phyloP scores from a whole-genome alignment of 2,329 filamentous ascomycete genomes.

The Bipolaris sorokiniana region DNA sequence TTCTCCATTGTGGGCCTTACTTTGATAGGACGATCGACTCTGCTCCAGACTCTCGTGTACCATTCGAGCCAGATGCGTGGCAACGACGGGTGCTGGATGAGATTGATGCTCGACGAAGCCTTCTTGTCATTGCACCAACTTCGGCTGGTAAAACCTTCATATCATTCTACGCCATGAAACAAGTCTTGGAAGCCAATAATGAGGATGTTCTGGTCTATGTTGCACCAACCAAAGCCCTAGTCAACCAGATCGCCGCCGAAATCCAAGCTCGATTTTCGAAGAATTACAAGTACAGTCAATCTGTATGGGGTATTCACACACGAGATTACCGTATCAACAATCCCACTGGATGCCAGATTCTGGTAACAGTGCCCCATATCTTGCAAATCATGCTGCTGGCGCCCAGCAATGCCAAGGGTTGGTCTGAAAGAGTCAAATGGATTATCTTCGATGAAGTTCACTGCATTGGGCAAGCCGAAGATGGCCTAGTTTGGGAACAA shows the following conservation, averaged over 20 bases:
- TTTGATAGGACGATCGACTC: conserved; percentile 77
- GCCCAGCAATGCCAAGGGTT: conserved; percentile 71
- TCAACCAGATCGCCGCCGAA: conserved; percentile 84
- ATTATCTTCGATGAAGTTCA: conserved; percentile 87
- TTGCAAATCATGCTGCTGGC: conserved; percentile 74
- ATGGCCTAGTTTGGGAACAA: conserved; percentile 80
- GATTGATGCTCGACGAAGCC: conserved; percentile 71
- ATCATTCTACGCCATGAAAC: conserved; percentile 83
- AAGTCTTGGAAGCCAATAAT: conserved; percentile 70
- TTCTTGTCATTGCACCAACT: conserved; percentile 78
- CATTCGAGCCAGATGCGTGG: conserved; percentile 78
- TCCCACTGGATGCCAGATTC: conserved; percentile 71
- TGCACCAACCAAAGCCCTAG: conserved; percentile 79
- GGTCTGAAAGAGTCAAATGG: conserved; percentile 71
- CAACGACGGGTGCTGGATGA: conserved; percentile 75
- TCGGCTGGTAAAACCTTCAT: conserved; percentile 85
- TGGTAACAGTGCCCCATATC: conserved; percentile 79
- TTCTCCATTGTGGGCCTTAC: conserved; percentile 72
- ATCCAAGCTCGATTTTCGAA: conserved; percentile 77
- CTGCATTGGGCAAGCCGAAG: conserved; percentile 76
- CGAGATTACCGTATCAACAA: conserved; percentile 78
- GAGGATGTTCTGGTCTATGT: conserved; percentile 78
- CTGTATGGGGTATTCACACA: conserved; percentile 80
- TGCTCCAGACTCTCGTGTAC: conserved; percentile 69
- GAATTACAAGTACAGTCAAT: conserved; percentile 64